Percentiles rank a stretch among this genome's conserved stretches.
phyloP scores from a whole-genome alignment of 108 stramenopile species.

The Nitzschia putrida region DNA sequence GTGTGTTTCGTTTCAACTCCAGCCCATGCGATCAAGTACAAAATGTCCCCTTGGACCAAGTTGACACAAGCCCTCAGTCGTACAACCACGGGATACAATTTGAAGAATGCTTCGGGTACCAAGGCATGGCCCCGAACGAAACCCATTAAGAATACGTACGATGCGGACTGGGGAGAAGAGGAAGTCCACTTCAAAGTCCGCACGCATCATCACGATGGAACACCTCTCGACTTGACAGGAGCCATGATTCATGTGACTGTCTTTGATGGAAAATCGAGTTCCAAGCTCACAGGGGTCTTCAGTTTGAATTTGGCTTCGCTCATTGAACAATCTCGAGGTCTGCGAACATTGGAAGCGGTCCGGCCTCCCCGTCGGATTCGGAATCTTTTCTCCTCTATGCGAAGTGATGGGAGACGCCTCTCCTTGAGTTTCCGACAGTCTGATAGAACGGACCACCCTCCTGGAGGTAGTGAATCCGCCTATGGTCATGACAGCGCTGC shows the following conservation, averaged over 20 bases:
- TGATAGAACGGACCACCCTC: too few species aligned
- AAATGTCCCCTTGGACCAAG: constrained; percentile 8
- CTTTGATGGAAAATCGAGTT: constrained; percentile 22
- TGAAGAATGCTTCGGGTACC: constrained; percentile 1
- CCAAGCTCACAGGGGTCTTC: constrained; percentile 31
- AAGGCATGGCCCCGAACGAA: constrained; percentile 38
- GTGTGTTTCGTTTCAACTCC: constrained; percentile 41
- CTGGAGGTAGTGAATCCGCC: too few species aligned
- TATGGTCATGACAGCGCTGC: too few species aligned
- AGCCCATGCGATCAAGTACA: constrained; percentile 19
- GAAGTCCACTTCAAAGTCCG: constrained; percentile 34
- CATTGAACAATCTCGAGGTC: constrained; percentile 20
- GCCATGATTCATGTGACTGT: constrained; percentile 42
- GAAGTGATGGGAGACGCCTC: too few species aligned
- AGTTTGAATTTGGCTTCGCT: constrained; percentile 39
- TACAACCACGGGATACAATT: not conserved
- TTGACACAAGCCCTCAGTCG: constrained; percentile 4
- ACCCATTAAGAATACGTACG: constrained; percentile 17
- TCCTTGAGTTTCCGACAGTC: too few species aligned
- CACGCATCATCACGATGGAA: constrained; percentile 31
- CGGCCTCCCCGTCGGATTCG: too few species aligned
- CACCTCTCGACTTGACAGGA: constrained; percentile 45
- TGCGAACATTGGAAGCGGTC: not conserved
- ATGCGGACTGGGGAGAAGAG: constrained; percentile 37
- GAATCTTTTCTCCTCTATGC: too few species aligned